Evolutionary conservation across 2,329 filamentous ascomycete genomes (phyloP), one percentile per base, ranked within the genome.

Genomic region (Bimuria novae-zelandiae): DNA sequence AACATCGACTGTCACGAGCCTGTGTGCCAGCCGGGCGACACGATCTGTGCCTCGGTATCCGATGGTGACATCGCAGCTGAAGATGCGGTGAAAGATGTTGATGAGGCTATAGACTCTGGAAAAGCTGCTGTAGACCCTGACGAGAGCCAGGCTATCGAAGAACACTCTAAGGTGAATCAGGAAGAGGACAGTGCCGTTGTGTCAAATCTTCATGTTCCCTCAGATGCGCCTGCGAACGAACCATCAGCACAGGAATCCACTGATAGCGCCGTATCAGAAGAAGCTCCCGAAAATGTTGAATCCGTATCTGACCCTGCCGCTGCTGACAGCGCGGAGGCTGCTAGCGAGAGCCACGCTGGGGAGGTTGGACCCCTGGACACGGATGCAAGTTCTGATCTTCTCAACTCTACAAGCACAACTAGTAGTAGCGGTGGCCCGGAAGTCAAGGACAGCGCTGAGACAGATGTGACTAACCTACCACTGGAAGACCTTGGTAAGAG

Each of bases 161-260:
- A 47, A 16, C 8, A 33, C 12, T 27, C 32, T 19, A n/a, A 8
- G 21, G n/a, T 22, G 37, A 33, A 22, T 16, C 33, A 47, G n/a
- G 33, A 35, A 27, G 32, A 47, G 44, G 33, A 47, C 37, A 47
- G 44, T 16, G 33, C 44, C 14, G 32, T 27, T 14, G 44, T 47
- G 8, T 27, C 44, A 19, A 33, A 47, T 12, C 23, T 47, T 10
- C 32, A 47, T 8, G 16, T 47, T 16, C 44, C 33, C 2, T 36
- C 33, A 5, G 44, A 47, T 5, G 44, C 44, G 10, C 44, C 44
- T n/a, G 4, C 23, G 4, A 47, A 37, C 8, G 33, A 47, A 10
- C 14, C n/a, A 3, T 14, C 44, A 10, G 10, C 17, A 7, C 14
- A 47, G n/a, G 10, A 27, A 4, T 11, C 7, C 14, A 29, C 33